A percentile compares a stretch with the other conserved stretches of the same genome.
phyloP scores from a whole-genome alignment of 1,284 basidiomycete genomes.

The Neolentinus lepideus region DNA sequence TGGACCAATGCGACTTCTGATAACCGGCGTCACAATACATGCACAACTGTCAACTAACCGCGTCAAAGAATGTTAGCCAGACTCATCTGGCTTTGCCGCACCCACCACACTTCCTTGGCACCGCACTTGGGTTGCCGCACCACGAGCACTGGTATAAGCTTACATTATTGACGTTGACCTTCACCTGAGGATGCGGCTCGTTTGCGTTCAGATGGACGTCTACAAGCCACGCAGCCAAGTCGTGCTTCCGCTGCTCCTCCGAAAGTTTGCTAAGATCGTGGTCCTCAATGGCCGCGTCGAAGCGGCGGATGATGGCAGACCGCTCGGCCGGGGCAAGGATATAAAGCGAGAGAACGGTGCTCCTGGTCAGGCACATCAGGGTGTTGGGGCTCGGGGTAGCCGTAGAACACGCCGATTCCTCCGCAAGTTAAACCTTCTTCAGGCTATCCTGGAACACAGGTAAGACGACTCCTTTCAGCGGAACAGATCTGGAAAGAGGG shows the following conservation, averaged over 20 bases:
- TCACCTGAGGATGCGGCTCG: slow-evolving; percentile 23
- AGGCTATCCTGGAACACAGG: slow-evolving; percentile 26
- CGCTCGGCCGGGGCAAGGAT: slow-evolving; percentile 35
- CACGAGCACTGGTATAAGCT: slow-evolving; percentile 47
- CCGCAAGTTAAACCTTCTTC: slow-evolving; percentile 37
- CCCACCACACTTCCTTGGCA: slow-evolving; percentile 41
- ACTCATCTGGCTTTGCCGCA: slow-evolving; percentile 22
- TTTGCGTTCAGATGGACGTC: slow-evolving; percentile 36
- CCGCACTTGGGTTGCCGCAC: slow-evolving; percentile 52
- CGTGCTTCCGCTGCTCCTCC: slow-evolving; percentile 29
- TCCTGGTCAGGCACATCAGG: slow-evolving; percentile 38
- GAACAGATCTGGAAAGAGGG: background rate
- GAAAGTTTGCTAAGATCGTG: background rate
- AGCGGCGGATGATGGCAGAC: slow-evolving; percentile 14
- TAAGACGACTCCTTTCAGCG: background rate
- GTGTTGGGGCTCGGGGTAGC: slow-evolving; percentile 37
- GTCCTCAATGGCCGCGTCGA: background rate
- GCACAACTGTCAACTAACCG: background rate
- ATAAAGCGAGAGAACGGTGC: slow-evolving; percentile 38
- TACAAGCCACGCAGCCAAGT: slow-evolving; percentile 49
- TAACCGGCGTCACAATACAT: slow-evolving; percentile 46
- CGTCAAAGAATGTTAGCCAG: slow-evolving; percentile 20
- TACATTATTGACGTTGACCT: slow-evolving; percentile 35
- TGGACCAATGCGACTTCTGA: slow-evolving; percentile 43
- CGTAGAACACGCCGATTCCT: slow-evolving; percentile 39